phyloP scores from a whole-genome alignment of 2,329 filamentous ascomycete genomes.

The Periconia macrospinosa region DNA sequence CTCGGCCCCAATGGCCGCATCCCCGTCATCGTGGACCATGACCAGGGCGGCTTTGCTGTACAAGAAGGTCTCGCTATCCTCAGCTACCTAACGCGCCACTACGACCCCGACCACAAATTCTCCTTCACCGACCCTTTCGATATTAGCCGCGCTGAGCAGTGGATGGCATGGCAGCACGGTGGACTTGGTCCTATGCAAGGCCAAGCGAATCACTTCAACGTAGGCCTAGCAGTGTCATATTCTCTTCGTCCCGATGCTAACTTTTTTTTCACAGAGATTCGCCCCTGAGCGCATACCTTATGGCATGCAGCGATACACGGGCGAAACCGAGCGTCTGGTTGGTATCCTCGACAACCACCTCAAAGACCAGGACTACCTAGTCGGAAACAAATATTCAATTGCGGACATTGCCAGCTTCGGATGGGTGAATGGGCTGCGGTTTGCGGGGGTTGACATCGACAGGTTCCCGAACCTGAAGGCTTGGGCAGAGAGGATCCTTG shows the following conservation, averaged over 20 bases:
- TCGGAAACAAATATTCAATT: constrained; percentile 50
- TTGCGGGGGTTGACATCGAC: constrained; percentile 46
- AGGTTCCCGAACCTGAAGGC: constrained; percentile 48
- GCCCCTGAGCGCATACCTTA: constrained; percentile 49
- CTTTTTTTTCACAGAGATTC: constrained; percentile 30
- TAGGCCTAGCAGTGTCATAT: constrained; percentile 7
- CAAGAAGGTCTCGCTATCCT: constrained; percentile 50
- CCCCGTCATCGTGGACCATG: constrained; percentile 67
- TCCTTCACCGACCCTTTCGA: constrained; percentile 52
- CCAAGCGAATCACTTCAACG: constrained; percentile 44
- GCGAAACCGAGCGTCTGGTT: constrained; percentile 51
- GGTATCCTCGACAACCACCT: constrained; percentile 50
- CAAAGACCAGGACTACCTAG: constrained; percentile 46
- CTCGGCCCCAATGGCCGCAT: constrained; percentile 67
- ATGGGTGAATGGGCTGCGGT: constrained; percentile 48
- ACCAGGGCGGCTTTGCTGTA: constrained; percentile 60
- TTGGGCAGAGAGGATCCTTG: constrained; percentile 48
- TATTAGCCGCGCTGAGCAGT: constrained; percentile 56
- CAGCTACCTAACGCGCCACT: constrained; percentile 48
- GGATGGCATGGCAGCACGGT: constrained; percentile 63
- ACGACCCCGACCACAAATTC: constrained; percentile 51
- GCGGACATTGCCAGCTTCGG: constrained; percentile 51
- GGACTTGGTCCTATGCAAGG: constrained; percentile 50
- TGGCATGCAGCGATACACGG: constrained; percentile 50
- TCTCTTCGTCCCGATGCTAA: constrained; percentile 7